Conservation (phyloP, 768 basidiomycete species). For the Plicaturopsis crispa region DNA sequence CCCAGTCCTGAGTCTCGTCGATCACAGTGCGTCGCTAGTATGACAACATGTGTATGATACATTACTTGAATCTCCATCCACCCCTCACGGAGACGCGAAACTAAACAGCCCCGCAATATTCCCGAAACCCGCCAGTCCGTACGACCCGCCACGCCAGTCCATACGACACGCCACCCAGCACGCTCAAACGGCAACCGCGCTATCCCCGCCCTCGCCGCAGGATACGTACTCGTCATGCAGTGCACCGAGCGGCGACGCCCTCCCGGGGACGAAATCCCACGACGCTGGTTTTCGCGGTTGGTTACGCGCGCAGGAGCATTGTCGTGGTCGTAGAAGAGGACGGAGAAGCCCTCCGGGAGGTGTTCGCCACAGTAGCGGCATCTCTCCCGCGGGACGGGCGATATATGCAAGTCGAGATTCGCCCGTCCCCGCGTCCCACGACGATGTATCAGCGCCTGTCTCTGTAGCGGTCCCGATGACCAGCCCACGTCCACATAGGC, state of each 20-base stretch:
- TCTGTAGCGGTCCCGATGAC: constrained; percentile 59
- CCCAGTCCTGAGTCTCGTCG: no score
- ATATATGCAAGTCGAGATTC: constrained; percentile 58
- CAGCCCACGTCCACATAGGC: constrained; percentile 44
- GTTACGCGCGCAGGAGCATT: constrained; percentile 59
- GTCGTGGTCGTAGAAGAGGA: constrained; percentile 59
- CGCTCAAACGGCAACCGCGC: constrained; percentile 78
- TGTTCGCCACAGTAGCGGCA: constrained; percentile 71
- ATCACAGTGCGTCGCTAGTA: not conserved
- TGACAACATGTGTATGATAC: not conserved
- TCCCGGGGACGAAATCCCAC: constrained; percentile 36
- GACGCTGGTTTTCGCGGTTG: constrained; percentile 36
- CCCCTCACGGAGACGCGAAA: constrained; percentile 8
- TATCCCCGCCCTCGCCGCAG: constrained; percentile 15
- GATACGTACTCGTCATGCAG: constrained; percentile 25
- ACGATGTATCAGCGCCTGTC: constrained; percentile 57
- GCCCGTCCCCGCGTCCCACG: constrained; percentile 68
- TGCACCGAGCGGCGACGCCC: constrained; percentile 43
- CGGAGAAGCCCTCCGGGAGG: constrained; percentile 54
- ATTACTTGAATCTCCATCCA: not conserved
- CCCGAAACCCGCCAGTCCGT: constrained; percentile 67
- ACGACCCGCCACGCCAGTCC: constrained; percentile 38
- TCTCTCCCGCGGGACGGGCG: constrained; percentile 40
- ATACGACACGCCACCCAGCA: no score
- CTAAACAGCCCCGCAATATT: constrained; percentile 64